These are phyloP conservation scores for Castanea mollissima DNA, from an alignment of 306 rosid genomes.

Conservation along the genomic window DNA sequence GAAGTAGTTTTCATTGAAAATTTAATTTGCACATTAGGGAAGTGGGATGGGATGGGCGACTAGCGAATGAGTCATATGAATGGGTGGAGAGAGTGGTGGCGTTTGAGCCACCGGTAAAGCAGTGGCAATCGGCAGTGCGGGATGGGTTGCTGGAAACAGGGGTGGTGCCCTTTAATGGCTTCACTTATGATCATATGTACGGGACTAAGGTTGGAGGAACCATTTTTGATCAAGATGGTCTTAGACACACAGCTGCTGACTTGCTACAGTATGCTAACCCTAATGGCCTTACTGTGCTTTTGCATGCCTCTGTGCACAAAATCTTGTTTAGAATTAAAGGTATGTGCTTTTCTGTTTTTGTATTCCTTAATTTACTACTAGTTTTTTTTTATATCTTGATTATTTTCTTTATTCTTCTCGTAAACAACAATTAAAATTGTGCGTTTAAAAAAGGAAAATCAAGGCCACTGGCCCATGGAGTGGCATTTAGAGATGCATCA, in stretches of 20 bases:
- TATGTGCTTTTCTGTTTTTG: neutral
- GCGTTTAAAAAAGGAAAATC: slow-evolving; percentile 23
- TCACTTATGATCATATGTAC: slow-evolving; percentile 66
- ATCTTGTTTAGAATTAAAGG: slow-evolving; percentile 48
- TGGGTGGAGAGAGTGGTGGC: slow-evolving; percentile 82
- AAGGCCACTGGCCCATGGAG: slow-evolving; percentile 61
- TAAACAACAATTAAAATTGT: neutral
- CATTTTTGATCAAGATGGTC: slow-evolving; percentile 54
- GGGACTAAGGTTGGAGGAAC: slow-evolving; percentile 89
- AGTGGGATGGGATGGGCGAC: slow-evolving; percentile 60
- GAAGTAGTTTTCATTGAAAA: neutral
- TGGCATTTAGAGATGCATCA: slow-evolving; percentile 43
- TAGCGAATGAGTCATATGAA: slow-evolving; percentile 58
- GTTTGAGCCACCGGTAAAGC: slow-evolving; percentile 45
- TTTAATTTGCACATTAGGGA: slow-evolving; percentile 27
- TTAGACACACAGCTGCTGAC: slow-evolving; percentile 74
- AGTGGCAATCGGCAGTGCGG: slow-evolving; percentile 69
- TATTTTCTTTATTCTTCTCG: too few relatives aligned
- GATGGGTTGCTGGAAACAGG: slow-evolving; percentile 56
- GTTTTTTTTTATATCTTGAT: neutral
- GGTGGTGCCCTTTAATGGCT: slow-evolving; percentile 60
- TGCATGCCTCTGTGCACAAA: slow-evolving; percentile 59
- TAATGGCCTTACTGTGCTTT: slow-evolving; percentile 35
- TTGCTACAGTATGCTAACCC: slow-evolving; percentile 62
- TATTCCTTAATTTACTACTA: neutral